Evolutionary conservation across 495 filamentous ascomycete genomes (phyloP), one percentile per base, ranked within the genome.

Genomic region (Sporormia fimetaria): DNA sequence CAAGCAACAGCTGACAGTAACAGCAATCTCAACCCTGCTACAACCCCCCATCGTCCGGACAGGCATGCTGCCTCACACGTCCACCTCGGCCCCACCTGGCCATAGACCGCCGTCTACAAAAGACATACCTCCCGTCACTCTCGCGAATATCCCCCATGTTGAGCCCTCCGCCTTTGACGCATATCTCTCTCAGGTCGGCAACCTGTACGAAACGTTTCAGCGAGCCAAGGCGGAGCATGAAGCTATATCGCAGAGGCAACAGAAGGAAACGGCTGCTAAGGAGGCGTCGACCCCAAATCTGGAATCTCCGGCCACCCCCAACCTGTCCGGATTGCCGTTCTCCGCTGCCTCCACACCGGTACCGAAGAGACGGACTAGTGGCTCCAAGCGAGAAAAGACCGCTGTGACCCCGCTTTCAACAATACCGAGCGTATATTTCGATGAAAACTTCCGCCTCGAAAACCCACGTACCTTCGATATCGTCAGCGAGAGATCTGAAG

Each of bases 391-490:
- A 25, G 64, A 59, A 25, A 55, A 65, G 0, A 76, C 81, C 27
- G 79, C 76, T 0, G 71, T 81, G 6, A 85, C 90, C 3, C 90
- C 90, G 6, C 60, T 99, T 18, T 86, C 87, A 5, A 95, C 86
- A 1, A 93, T 99, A 36, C 90, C 90, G 0, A 68, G 65, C 18
- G 81, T 99, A 16, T 99, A 96, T 52, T 94, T 95, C 53, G 92
- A 95, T 33, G 81, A 87, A 25, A 79, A 87, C 50, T 99, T 99
- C 52, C 92, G 82, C 46, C 71, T 99, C 0, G 90, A 98, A 53
- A 99, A 99, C 46, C 90, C 90, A 0, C 73, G 90, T 15, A 95
- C 83, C 0, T 99, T 99, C 57, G 90, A 96, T 59, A 78, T 96
- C 18, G 86, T 99, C 22, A 95, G 87, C 43, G 90, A 99, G 63